Conservation (phyloP, 1,139 yeast genomes). For the Kodamaea sp. region DNA sequence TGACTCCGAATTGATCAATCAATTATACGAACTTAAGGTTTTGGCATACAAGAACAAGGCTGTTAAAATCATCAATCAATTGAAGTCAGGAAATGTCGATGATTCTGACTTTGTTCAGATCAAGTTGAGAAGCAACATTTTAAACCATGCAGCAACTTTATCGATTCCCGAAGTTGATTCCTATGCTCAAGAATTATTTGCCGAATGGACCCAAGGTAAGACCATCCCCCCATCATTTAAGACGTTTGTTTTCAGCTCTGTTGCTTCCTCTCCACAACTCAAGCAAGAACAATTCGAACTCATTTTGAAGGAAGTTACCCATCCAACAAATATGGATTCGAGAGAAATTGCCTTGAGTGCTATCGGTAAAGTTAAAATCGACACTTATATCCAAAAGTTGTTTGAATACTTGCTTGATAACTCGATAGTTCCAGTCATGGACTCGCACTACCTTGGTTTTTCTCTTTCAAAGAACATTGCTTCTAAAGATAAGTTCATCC, state of each 20-base stretch:
- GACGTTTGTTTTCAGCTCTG: conserved; percentile 49
- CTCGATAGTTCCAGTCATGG: conserved; percentile 61
- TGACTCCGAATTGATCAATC: conserved; percentile 30
- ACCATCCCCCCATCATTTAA: conserved; percentile 54
- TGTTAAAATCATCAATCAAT: conserved; percentile 20
- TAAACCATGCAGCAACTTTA: conserved; percentile 49
- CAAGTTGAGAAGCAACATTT: conserved; percentile 50
- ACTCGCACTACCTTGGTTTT: conserved; percentile 55
- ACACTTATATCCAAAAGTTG: conserved; percentile 33
- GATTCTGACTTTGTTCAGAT: conserved; percentile 40
- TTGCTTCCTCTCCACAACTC: conserved; percentile 41
- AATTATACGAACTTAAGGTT: conserved; percentile 38
- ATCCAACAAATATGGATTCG: conserved; percentile 63
- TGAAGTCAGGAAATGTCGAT: conserved; percentile 20
- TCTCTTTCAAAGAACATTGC: conserved; percentile 50
- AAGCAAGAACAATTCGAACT: conserved; percentile 43
- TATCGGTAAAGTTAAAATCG: conserved; percentile 52
- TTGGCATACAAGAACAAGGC: conserved; percentile 42
- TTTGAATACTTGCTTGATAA: conserved; percentile 40
- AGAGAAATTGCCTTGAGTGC: conserved; percentile 63
- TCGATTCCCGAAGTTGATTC: conserved; percentile 48
- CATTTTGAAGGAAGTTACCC: conserved; percentile 46
- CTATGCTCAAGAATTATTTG: conserved; percentile 43
- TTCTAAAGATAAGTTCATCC: conserved; percentile 53
- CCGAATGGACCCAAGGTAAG: conserved; percentile 30